Evolutionary conservation across 805 yeast genomes (phyloP).

Genomic region (Kluyveromyces siamensis): DNA sequence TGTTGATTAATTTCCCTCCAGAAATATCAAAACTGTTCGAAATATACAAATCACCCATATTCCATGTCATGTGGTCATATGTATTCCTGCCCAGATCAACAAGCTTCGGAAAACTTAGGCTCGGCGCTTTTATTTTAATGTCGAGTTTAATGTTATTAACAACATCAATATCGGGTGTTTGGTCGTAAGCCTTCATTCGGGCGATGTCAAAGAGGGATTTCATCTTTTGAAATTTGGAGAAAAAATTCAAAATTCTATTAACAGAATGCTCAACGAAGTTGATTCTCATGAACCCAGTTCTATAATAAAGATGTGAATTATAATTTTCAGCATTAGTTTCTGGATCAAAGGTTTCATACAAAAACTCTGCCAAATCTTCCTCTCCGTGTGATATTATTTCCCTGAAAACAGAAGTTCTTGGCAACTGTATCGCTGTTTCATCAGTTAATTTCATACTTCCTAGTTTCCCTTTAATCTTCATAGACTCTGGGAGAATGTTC

Average conservation of each 20-base stretch:
- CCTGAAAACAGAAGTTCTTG: conserved; percentile 50
- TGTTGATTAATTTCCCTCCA: conserved; percentile 35
- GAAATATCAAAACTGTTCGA: conserved; percentile 44
- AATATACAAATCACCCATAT: conserved; percentile 76
- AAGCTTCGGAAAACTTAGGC: conserved; percentile 63
- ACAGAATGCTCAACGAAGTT: conserved; percentile 79
- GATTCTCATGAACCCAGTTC: conserved; percentile 66
- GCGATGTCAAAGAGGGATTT: conserved; percentile 85
- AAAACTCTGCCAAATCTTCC: conserved; percentile 61
- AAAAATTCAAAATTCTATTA: conserved; percentile 52
- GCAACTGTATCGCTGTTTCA: conserved; percentile 57
- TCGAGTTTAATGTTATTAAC: conserved; percentile 58
- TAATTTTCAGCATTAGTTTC: conserved; percentile 38
- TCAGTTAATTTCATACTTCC: conserved; percentile 77
- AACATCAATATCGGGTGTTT: conserved; percentile 52
- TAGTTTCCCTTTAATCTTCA: conserved; percentile 61
- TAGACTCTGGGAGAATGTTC: conserved; percentile 61
- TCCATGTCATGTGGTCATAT: conserved; percentile 57
- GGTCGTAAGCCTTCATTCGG: conserved; percentile 78
- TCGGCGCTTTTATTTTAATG: conserved; percentile 70
- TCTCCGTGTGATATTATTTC: conserved; percentile 74
- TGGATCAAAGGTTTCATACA: conserved; percentile 72
- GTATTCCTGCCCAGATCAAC: conserved; percentile 32
- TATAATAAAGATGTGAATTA: conserved; percentile 29
- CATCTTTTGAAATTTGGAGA: conserved; percentile 73